A percentile compares a stretch with the other conserved stretches of the same genome.
Conservation (phyloP, 2,329 filamentous ascomycete species). For the Chrysosporium keratinophilum region DNA sequence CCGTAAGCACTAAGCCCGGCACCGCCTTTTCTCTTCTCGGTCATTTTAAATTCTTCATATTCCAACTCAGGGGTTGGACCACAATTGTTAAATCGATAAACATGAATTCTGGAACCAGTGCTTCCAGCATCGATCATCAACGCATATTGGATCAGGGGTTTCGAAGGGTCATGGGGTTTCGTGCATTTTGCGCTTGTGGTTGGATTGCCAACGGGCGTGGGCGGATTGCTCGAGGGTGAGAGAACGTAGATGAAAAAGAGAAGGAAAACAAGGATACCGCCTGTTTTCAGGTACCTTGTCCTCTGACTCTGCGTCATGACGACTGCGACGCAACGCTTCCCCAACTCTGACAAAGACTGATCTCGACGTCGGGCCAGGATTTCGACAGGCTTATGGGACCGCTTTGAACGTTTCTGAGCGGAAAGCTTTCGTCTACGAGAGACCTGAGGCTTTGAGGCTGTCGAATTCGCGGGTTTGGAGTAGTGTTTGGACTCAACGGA, state of each 20-base stretch:
- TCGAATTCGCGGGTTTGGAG: slow-evolving; percentile 43
- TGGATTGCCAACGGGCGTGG: background rate
- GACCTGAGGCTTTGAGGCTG: slow-evolving; percentile 41
- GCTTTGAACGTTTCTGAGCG: slow-evolving; percentile 22
- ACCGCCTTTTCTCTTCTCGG: slow-evolving; percentile 70
- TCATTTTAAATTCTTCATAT: slow-evolving; percentile 86
- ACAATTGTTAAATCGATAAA: slow-evolving; percentile 99
- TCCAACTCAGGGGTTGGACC: slow-evolving; percentile 90
- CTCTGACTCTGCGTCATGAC: slow-evolving; percentile 54
- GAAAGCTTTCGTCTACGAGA: slow-evolving; percentile 44
- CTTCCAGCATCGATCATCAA: slow-evolving; percentile 98
- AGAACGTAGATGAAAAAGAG: slow-evolving; percentile 49
- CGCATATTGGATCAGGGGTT: slow-evolving; percentile 93
- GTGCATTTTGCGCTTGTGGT: slow-evolving; percentile 57
- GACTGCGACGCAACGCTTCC: slow-evolving; percentile 27
- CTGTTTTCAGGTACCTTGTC: slow-evolving; percentile 52
- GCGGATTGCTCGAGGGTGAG: slow-evolving; percentile 31
- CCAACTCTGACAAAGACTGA: slow-evolving; percentile 4
- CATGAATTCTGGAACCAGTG: slow-evolving; percentile 94
- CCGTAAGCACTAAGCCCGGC: slow-evolving; percentile 76
- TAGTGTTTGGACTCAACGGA: slow-evolving; percentile 45
- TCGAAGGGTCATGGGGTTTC: slow-evolving; percentile 72
- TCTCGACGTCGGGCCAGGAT: slow-evolving; percentile 20
- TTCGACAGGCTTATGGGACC: slow-evolving; percentile 28
- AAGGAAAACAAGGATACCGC: slow-evolving; percentile 49